Conservation (phyloP, 495 filamentous ascomycete genomes). For the Penicilliopsis zonata region DNA sequence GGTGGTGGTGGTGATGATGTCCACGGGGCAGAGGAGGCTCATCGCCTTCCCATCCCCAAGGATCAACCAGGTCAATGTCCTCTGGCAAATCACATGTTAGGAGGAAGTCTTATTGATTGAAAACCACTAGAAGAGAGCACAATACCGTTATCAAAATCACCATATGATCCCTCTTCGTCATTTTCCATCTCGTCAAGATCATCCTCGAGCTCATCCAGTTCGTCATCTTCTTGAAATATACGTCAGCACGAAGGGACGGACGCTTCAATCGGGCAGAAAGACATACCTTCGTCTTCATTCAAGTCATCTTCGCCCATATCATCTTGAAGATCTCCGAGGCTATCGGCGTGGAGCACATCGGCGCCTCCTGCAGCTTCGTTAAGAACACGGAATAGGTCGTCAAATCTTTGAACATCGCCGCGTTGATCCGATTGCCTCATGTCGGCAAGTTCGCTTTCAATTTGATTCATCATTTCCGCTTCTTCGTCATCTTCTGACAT, state of each 20-base stretch:
- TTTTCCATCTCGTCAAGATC: constrained; percentile 39
- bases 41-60: constrained; percentile 45
- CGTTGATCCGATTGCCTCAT: constrained; percentile 56
- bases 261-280: constrained; percentile 2
- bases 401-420: constrained; percentile 42
- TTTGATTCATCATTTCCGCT: constrained; percentile 37
- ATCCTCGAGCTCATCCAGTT: constrained; percentile 37
- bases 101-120: constrained; percentile 3
- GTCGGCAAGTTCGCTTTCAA: constrained; percentile 41
- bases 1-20: constrained; percentile 37
- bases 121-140: constrained; percentile 1
- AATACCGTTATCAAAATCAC: constrained; percentile 32
- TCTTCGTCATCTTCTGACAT: constrained; percentile 44
- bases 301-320: constrained; percentile 57
- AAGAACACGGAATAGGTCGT: constrained; percentile 31
- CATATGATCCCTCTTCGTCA: constrained; percentile 32
- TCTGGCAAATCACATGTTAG: constrained; percentile 15
- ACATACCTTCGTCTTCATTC: constrained; percentile 59
- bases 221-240: constrained; percentile 33
- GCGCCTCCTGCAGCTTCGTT: constrained; percentile 27
- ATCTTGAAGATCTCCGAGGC: constrained; percentile 28
- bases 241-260: constrained; percentile 2
- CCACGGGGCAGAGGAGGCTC: constrained; percentile 29
- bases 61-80: constrained; percentile 39
- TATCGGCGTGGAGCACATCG: constrained; percentile 23